Base-by-base conservation (phyloP, 2,329 filamentous ascomycete species). In the Paraphoma chrysanthemicola region DNA sequence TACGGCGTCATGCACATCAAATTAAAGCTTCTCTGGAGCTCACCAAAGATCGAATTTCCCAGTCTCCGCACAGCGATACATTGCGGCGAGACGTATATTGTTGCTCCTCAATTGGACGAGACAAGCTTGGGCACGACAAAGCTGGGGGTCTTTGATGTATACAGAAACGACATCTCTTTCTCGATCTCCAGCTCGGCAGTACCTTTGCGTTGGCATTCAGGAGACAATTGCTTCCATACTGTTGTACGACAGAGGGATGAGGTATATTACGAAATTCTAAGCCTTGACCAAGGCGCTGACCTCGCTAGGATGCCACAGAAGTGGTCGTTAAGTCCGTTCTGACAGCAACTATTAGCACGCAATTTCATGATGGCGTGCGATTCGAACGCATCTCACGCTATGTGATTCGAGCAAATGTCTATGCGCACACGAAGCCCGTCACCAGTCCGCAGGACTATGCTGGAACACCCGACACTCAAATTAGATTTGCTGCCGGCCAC, bases 371-470 rank as follows among this genome's bases (percentile, higher is more conserved):
- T 1, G 42, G 59, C 11, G 69, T 75, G 10, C 64, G 57, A 5
- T 75, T 74, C 50, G 67, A 77, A 49, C 66, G 68, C 12, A 64
- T 49, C 18, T 66, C 65, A 28, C 73, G 75, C 3, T 71, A 73
- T 54, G 60, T 9, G 9, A 60, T 77, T 43, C 64, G 64, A 18
- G 55, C 73, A 14, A 38, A 52, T 1, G 45, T 65, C 11, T 8
- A 28, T 36, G 39, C 8, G 10, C 3, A 17, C 11, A 16, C 39
- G 39, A 38, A 38, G 33, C 33, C 33, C 10, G 33, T 11, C 33
- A 38, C n/a, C n/a, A 38, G 23, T 23, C 23, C 23, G 23, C 23
- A 23, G 23, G 23, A 23, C 23, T 23, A 23, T 23, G 23, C 23
- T 23, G 23, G 3, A 23, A 23, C 23, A 5, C 23, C 23, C 23